A percentile compares a stretch with the other conserved stretches of the same genome.
Evolutionary conservation across 257 asterid genomes (phyloP).

Genomic region (Mentha longifolia): DNA sequence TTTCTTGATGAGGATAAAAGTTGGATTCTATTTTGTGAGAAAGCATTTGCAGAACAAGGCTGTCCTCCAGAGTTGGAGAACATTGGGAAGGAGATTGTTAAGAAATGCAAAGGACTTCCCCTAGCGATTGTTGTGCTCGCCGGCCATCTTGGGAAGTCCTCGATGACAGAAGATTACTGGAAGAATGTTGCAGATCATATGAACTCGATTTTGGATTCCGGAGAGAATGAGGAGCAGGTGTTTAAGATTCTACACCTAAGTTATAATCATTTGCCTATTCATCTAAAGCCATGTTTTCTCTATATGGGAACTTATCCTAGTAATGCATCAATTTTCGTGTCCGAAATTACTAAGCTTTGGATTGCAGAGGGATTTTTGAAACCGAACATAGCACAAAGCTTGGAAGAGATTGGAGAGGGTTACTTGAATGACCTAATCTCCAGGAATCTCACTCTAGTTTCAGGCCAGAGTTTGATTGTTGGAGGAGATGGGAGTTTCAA

Average conservation of each 20-base stretch:
- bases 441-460: background rate
- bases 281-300: conserved; percentile 1
- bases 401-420: conserved; percentile 5
- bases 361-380: background rate
- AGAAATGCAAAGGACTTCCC: conserved; percentile 13
- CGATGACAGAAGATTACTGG: background rate
- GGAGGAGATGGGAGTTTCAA: background rate
- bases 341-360: background rate
- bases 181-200: background rate
- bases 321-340: background rate
- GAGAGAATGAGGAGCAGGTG: background rate
- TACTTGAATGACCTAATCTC: background rate
- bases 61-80: background rate
- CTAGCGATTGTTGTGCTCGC: conserved; percentile 1
- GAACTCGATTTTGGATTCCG: background rate
- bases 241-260: background rate
- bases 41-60: background rate
- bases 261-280: conserved; percentile 5
- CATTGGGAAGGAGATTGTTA: background rate
- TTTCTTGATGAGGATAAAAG: background rate
- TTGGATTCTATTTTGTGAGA: background rate
- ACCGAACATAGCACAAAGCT: background rate
- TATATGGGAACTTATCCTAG: background rate
- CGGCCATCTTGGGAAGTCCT: background rate
- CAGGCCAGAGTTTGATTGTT: background rate